phyloP scores from a whole-genome alignment of 2,329 filamentous ascomycete genomes.

The Fusarium chaquense region DNA sequence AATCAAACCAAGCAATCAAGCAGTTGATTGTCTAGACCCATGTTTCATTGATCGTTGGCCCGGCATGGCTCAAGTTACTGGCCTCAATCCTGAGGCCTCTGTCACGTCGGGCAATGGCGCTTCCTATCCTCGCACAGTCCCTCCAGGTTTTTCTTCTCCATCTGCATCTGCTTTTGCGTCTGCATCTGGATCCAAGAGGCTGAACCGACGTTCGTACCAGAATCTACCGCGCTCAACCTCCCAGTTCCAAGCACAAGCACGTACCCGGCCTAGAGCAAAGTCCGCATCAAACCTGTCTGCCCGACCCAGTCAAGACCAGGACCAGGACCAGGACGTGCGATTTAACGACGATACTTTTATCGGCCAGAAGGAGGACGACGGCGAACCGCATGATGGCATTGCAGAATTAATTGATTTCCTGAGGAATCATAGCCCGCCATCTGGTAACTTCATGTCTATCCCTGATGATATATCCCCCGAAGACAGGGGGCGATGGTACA shows the following conservation, averaged over 20 bases:
- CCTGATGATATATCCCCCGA: conserved; percentile 50
- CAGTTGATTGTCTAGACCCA: neutral
- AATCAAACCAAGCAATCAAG: neutral
- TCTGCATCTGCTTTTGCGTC: conserved; percentile 8
- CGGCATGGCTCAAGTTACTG: conserved; percentile 44
- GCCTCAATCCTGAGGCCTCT: conserved; percentile 38
- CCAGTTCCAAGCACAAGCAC: conserved; percentile 18
- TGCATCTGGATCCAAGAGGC: conserved; percentile 13
- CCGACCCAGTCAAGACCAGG: conserved; percentile 25
- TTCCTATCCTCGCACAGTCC: conserved; percentile 33
- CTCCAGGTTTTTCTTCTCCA: conserved; percentile 22
- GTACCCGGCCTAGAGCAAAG: conserved; percentile 40
- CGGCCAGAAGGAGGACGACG: conserved; percentile 28
- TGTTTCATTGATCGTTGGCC: conserved; percentile 36
- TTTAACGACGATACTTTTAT: conserved; percentile 42
- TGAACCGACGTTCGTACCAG: conserved; percentile 16
- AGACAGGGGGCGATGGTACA: conserved; percentile 56
- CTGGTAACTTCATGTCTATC: conserved; percentile 63
- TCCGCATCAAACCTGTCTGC: conserved; percentile 43
- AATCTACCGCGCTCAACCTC: conserved; percentile 6
- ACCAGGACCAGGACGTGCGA: conserved; percentile 15
- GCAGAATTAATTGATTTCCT: conserved; percentile 62
- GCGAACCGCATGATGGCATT: conserved; percentile 46
- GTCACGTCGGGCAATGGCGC: conserved; percentile 41
- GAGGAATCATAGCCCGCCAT: conserved; percentile 61